These are phyloP conservation scores for Otatea glauca DNA, from an alignment of 176 grass and related monocot genomes.

Conservation along the genomic window DNA sequence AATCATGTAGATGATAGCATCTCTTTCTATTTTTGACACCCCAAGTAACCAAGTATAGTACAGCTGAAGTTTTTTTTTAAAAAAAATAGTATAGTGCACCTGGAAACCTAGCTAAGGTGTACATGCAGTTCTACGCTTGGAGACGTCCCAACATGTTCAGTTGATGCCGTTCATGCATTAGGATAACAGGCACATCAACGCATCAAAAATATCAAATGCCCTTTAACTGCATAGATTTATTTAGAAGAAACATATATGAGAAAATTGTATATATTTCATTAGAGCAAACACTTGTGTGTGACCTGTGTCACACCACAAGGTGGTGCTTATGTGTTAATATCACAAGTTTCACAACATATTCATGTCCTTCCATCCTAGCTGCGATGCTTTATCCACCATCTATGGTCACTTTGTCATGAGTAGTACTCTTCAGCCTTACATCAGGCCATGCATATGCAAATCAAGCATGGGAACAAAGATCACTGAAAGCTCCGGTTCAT, in stretches of 20 bases:
- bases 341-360: background rate
- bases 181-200: background rate
- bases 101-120: background rate
- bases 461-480: background rate
- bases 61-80: background rate
- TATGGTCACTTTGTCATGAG: constrained; percentile 23
- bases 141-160: background rate
- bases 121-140: background rate
- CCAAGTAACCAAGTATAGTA: background rate
- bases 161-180: background rate
- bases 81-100: background rate
- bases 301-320: background rate
- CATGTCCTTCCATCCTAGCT: background rate
- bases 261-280: background rate
- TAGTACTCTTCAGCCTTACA: background rate
- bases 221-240: background rate
- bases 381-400: background rate
- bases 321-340: background rate
- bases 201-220: background rate
- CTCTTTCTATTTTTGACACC: background rate
- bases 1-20: background rate
- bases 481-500: constrained; percentile 50
- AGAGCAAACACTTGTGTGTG: constrained; percentile 9
- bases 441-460: background rate
- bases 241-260: background rate